A percentile compares a stretch with the other conserved stretches of the same genome.
These are phyloP conservation scores for Vaccinium corymbosum DNA, from an alignment of 148 eudicot species.

Conservation along the genomic window DNA sequence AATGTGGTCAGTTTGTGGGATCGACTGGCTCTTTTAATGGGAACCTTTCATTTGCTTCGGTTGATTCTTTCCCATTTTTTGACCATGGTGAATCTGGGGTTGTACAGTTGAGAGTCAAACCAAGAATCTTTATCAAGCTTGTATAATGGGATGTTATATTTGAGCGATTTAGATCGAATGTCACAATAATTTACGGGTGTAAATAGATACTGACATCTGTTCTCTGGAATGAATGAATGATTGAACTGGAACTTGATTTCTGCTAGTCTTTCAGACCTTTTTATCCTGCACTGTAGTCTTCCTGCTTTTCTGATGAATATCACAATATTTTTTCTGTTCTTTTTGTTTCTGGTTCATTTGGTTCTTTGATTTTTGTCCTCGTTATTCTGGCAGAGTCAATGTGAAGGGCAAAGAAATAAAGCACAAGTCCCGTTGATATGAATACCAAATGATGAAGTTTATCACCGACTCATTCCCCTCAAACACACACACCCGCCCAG, in stretches of 20 bases:
- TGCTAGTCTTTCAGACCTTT: neutral
- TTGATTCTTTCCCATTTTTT: neutral
- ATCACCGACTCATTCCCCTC: neutral
- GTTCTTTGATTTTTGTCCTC: neutral
- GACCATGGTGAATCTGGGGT: neutral
- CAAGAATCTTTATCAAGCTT: neutral
- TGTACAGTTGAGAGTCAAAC: slow-evolving; percentile 10
- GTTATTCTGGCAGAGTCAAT: neutral
- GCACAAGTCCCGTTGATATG: neutral
- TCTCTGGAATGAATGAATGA: neutral
- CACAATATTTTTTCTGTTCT: neutral
- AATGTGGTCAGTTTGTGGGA: neutral
- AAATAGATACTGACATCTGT: neutral
- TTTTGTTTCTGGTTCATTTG: neutral
- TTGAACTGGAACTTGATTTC: neutral
- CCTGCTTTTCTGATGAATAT: neutral
- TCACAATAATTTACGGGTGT: neutral
- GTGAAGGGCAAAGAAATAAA: neutral
- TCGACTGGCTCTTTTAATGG: neutral
- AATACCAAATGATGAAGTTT: neutral
- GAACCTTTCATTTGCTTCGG: neutral
- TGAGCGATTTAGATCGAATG: neutral
- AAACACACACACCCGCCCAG: neutral
- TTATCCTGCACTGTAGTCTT: neutral
- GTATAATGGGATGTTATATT: neutral